Evolutionary conservation across 192 early-diverging fungal species (phyloP).

Genomic region (Geranomyces variabilis): DNA sequence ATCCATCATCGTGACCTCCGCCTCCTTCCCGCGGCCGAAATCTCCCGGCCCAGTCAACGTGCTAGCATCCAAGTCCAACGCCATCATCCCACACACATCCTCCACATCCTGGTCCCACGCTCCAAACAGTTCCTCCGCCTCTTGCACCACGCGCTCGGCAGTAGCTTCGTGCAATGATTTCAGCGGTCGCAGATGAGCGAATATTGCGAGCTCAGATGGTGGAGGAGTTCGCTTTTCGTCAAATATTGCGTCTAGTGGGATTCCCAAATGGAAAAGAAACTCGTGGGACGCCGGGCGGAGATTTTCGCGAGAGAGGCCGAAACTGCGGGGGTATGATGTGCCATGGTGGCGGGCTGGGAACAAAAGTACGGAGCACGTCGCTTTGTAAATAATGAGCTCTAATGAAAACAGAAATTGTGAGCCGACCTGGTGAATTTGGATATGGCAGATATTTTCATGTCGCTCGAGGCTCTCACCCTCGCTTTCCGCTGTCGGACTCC

Average conservation of each 20-base stretch:
- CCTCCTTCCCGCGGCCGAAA: too few species aligned
- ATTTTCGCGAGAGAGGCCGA: conserved; percentile 11
- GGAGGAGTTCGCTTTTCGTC: background rate
- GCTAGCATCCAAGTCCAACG: too few species aligned
- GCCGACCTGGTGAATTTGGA: background rate
- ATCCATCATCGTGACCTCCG: too few species aligned
- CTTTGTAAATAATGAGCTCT: conserved; percentile 11
- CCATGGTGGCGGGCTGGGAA: conserved; percentile 11
- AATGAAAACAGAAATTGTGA: too few species aligned
- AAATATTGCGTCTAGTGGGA: background rate
- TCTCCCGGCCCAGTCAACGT: too few species aligned
- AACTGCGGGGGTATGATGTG: background rate
- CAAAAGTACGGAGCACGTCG: conserved; percentile 6
- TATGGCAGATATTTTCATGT: too few species aligned
- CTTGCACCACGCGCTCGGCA: too few species aligned
- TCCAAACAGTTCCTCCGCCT: background rate
- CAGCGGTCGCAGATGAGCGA: background rate
- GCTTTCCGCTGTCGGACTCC: background rate
- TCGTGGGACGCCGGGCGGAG: background rate
- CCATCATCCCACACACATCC: conserved; percentile 5
- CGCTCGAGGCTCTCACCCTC: background rate
- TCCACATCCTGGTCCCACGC: background rate
- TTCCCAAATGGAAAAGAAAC: background rate
- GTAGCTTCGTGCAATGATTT: background rate
- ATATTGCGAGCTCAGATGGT: background rate